Conservation (phyloP, 139 green algal genomes). For the Chlamydomonas asymmetrica region DNA sequence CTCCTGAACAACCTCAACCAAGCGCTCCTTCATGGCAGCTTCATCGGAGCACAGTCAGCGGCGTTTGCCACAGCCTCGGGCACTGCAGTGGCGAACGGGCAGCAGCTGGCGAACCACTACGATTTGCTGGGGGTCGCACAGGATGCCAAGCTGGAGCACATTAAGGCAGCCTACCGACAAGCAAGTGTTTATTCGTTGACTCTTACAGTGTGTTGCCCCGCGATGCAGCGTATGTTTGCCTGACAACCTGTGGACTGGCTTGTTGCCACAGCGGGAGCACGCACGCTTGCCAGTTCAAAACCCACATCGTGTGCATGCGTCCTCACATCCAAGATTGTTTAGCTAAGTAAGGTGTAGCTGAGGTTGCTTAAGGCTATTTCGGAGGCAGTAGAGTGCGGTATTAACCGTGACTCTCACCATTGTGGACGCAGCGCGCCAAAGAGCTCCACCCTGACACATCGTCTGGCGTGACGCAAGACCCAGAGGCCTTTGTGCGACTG, state of each 20-base stretch:
- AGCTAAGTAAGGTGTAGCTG: too few relatives aligned
- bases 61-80: too few relatives aligned
- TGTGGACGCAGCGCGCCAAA: conserved; percentile 40
- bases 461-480: not conserved
- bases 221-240: too few relatives aligned
- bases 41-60: too few relatives aligned
- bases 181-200: not conserved
- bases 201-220: not conserved
- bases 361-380: not conserved
- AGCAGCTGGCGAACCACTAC: too few relatives aligned
- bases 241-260: not conserved
- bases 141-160: conserved; percentile 11
- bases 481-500: conserved; percentile 29
- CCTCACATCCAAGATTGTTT: too few relatives aligned
- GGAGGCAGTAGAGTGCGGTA: not conserved
- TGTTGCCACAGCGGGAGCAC: not conserved
- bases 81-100: too few relatives aligned
- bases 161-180: conserved; percentile 45
- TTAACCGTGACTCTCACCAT: not conserved
- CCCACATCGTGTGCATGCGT: not conserved
- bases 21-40: too few relatives aligned
- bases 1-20: too few relatives aligned
- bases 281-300: not conserved
- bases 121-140: conserved; percentile 26
- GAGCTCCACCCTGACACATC: conserved; percentile 37